A percentile compares a stretch with the other conserved stretches of the same genome.
These are phyloP conservation scores for Sordariomycetes sp. DNA, from an alignment of 2,329 filamentous ascomycete species.

Conservation along the genomic window DNA sequence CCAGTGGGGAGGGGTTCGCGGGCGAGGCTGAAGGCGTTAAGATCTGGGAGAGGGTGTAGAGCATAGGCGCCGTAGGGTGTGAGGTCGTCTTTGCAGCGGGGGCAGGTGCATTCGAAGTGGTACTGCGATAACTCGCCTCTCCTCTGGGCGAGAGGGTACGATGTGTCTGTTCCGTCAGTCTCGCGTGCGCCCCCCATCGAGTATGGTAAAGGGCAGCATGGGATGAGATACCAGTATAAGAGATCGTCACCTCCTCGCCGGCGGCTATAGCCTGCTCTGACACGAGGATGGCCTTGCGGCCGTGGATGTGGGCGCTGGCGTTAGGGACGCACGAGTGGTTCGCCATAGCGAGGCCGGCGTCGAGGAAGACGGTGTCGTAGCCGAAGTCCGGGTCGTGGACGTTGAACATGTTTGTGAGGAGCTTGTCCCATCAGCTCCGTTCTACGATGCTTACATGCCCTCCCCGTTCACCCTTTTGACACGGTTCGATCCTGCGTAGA, in stretches of 20 bases:
- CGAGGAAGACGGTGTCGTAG: conserved; percentile 40
- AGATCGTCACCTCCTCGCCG: conserved; percentile 46
- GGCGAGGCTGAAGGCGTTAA: conserved; percentile 26
- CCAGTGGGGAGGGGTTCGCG: neutral
- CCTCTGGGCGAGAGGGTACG: conserved; percentile 27
- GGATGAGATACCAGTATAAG: conserved; percentile 37
- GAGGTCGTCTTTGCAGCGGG: conserved; percentile 33
- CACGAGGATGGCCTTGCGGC: conserved; percentile 34
- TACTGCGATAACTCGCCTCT: conserved; percentile 30
- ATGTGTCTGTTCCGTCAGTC: conserved; percentile 25
- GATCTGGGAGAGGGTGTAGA: conserved; percentile 17
- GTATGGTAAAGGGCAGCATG: neutral
- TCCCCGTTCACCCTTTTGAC: neutral
- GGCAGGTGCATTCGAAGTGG: conserved; percentile 37
- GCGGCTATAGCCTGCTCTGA: conserved; percentile 32
- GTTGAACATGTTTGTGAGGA: conserved; percentile 50
- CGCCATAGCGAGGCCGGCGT: conserved; percentile 40
- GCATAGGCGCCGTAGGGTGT: conserved; percentile 39
- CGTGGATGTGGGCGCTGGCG: conserved; percentile 40
- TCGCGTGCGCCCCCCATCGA: neutral
- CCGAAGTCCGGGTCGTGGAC: conserved; percentile 37
- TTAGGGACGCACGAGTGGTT: conserved; percentile 53
- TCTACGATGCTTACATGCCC: neutral
- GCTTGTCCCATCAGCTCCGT: conserved; percentile 20
- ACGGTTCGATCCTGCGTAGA: neutral